Percentiles rank a stretch among this genome's conserved stretches.
phyloP scores from a whole-genome alignment of 805 yeast species.

The Saccharomycopsis fermentans region DNA sequence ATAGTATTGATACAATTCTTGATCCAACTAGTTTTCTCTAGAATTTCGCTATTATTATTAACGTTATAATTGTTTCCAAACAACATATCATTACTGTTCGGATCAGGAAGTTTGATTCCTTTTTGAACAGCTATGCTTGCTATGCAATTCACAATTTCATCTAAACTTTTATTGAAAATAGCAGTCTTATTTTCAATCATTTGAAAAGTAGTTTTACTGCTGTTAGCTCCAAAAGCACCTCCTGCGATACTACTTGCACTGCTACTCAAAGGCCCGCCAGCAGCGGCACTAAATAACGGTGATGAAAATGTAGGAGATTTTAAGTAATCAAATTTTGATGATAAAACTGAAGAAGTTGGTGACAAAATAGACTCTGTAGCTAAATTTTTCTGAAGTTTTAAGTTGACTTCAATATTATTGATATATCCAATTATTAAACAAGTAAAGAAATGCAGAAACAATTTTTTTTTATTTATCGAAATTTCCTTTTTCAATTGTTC shows the following conservation, averaged over 20 bases:
- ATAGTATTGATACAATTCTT: conserved; percentile 15
- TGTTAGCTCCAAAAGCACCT: not conserved
- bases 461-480: conserved; percentile 6
- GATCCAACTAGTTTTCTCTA: conserved; percentile 15
- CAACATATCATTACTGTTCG: conserved; percentile 8
- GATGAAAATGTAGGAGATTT: not conserved
- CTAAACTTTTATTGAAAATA: conserved; percentile 16
- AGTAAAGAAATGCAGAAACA: conserved; percentile 17
- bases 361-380: not conserved
- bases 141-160: conserved; percentile 15
- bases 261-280: not conserved
- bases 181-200: conserved; percentile 14
- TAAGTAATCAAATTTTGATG: not conserved
- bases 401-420: conserved; percentile 16
- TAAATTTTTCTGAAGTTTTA: conserved; percentile 17
- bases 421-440: conserved; percentile 18
- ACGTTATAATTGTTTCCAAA: conserved; percentile 2
- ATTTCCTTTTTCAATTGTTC: conserved; percentile 1
- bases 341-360: not conserved
- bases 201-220: conserved; percentile 6
- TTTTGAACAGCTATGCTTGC: conserved; percentile 16
- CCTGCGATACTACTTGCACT: not conserved
- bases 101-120: conserved; percentile 15
- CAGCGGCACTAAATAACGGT: not conserved
- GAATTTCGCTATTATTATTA: conserved; percentile 5